Percentiles rank a stretch among this genome's conserved stretches.
These are phyloP conservation scores for Colletotrichum sp. DNA, from an alignment of 2,329 filamentous ascomycete species.

Conservation along the genomic window DNA sequence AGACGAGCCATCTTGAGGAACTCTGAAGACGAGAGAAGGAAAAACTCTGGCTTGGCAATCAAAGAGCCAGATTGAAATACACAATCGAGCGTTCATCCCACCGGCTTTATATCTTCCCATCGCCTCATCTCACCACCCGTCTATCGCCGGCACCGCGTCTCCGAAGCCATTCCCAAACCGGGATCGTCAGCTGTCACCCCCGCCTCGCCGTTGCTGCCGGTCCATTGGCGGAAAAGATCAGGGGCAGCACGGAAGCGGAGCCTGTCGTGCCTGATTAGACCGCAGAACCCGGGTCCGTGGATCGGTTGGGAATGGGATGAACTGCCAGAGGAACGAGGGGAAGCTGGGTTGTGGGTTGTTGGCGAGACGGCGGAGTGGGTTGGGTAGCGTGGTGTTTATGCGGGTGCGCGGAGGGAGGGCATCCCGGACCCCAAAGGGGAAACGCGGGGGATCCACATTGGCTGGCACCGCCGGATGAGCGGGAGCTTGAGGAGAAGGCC, in stretches of 20 bases:
- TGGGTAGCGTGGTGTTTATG: not conserved
- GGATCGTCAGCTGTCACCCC: not conserved
- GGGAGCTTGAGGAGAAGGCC: not conserved
- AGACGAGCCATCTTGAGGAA: slow-evolving; percentile 8
- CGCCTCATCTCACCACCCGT: not conserved
- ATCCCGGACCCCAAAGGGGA: slow-evolving; percentile 19
- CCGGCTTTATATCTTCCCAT: not conserved
- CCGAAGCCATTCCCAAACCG: not conserved
- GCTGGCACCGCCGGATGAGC: slow-evolving; percentile 12
- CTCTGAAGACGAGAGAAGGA: not conserved
- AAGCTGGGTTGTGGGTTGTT: not conserved
- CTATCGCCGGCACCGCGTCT: not conserved
- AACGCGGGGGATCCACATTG: not conserved
- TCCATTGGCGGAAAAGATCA: slow-evolving; percentile 11
- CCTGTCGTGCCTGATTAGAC: not conserved
- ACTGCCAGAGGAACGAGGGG: not conserved
- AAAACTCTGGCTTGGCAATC: not conserved
- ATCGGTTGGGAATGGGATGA: not conserved
- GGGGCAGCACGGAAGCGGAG: not conserved
- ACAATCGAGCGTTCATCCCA: not conserved
- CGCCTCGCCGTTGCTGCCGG: not conserved
- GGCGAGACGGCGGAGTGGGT: not conserved
- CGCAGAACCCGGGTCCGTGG: not conserved
- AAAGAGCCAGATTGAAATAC: not conserved
- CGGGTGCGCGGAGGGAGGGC: slow-evolving; percentile 21